These are phyloP conservation scores for Diaporthe ilicicola DNA, from an alignment of 2,329 filamentous ascomycete genomes.

Conservation along the genomic window DNA sequence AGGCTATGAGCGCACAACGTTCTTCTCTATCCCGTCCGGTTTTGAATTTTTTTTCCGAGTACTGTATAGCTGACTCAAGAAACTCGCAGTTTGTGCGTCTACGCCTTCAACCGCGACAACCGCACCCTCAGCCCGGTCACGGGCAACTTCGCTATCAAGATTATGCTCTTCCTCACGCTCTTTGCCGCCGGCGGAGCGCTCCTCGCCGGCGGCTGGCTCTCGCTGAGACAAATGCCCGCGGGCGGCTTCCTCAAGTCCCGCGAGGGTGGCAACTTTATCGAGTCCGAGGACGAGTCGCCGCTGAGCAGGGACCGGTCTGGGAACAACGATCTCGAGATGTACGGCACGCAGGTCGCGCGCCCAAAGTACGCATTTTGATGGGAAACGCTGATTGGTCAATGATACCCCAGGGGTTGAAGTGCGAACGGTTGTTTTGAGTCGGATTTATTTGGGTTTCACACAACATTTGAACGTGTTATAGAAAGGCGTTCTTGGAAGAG, in stretches of 20 bases:
- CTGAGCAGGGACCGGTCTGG: not conserved
- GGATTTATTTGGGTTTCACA: no score
- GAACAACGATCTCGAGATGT: not conserved
- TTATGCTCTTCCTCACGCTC: conserved; percentile 37
- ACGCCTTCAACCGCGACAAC: conserved; percentile 34
- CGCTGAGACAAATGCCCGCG: not conserved
- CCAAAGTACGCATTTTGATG: not conserved
- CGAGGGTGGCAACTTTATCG: not conserved
- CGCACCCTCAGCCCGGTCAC: conserved; percentile 36
- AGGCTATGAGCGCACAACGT: no score
- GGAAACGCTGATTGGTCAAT: no score
- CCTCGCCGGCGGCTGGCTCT: conserved; percentile 33
- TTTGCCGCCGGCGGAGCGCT: conserved; percentile 29
- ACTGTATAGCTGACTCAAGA: no score
- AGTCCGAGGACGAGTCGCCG: not conserved
- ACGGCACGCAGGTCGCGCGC: not conserved
- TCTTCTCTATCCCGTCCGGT: no score
- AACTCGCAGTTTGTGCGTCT: conserved; percentile 33
- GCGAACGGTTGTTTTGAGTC: no score
- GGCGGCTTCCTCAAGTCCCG: not conserved
- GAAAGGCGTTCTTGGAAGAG: not conserved
- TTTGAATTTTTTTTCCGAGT: no score
- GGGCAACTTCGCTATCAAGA: conserved; percentile 36
- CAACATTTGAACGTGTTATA: not conserved
- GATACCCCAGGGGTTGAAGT: not conserved